phyloP scores from a whole-genome alignment of 768 basidiomycete species.

The Naematelia aurantialba region DNA sequence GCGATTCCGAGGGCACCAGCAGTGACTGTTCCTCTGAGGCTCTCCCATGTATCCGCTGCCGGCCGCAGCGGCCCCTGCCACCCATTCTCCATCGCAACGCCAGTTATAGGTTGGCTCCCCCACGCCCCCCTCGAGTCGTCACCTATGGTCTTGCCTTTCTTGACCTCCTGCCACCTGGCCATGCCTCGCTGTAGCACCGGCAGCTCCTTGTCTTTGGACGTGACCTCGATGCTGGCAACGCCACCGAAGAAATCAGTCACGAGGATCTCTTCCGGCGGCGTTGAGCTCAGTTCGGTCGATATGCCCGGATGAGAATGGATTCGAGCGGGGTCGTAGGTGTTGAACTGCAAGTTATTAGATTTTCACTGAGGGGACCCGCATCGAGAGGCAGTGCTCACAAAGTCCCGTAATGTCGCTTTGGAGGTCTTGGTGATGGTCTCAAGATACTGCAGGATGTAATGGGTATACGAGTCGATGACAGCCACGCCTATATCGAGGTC shows the following conservation, averaged over 20 bases:
- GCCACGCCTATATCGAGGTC: conserved; percentile 92
- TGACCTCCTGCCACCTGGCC: background rate
- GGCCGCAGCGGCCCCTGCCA: background rate
- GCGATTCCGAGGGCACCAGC: background rate
- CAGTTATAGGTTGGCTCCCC: background rate
- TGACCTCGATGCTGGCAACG: conserved; percentile 74
- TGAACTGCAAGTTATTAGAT: conserved; percentile 59
- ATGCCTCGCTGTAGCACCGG: background rate
- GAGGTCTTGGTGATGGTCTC: conserved; percentile 90
- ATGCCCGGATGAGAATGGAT: conserved; percentile 88
- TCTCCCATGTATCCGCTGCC: background rate
- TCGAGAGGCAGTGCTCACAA: conserved; percentile 58
- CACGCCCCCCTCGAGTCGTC: background rate
- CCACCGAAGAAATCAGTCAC: conserved; percentile 88
- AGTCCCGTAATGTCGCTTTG: conserved; percentile 69
- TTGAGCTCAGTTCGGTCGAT: conserved; percentile 72
- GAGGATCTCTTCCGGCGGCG: conserved; percentile 60
- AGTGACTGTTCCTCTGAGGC: background rate
- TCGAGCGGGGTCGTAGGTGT: conserved; percentile 66
- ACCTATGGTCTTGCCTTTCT: background rate
- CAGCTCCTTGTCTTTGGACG: conserved; percentile 4
- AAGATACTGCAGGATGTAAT: conserved; percentile 84
- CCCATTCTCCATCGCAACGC: background rate
- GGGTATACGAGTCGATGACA: conserved; percentile 92
- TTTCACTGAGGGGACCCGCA: background rate